These are phyloP conservation scores for Candida albicans DNA, from an alignment of 1,139 yeast genomes.

Conservation along the genomic window DNA sequence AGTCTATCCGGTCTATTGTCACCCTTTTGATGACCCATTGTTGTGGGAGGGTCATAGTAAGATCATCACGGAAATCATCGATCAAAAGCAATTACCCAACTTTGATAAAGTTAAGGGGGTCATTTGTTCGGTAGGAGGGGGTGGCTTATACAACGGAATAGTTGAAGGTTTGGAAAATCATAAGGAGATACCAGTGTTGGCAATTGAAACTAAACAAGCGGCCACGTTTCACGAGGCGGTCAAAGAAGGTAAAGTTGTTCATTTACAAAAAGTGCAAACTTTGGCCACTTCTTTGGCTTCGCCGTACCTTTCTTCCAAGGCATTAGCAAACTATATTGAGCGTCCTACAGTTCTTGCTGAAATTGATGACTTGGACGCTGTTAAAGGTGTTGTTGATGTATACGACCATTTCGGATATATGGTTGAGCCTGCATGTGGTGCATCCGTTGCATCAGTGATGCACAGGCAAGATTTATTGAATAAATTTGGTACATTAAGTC, in stretches of 20 bases:
- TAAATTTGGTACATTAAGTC: slow-evolving; percentile 22
- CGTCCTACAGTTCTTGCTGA: slow-evolving; percentile 24
- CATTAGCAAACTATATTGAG: slow-evolving; percentile 26
- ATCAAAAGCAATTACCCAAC: slow-evolving; percentile 18
- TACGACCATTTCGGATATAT: slow-evolving; percentile 24
- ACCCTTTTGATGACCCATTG: slow-evolving; percentile 40
- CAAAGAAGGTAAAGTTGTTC: slow-evolving; percentile 27
- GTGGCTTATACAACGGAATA: slow-evolving; percentile 39
- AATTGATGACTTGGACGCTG: slow-evolving; percentile 39
- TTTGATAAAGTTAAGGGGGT: slow-evolving; percentile 31
- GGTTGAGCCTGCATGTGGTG: slow-evolving; percentile 49
- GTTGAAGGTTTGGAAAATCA: slow-evolving; percentile 26
- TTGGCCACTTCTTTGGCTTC: slow-evolving; percentile 44
- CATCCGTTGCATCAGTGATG: slow-evolving; percentile 31
- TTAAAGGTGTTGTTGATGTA: slow-evolving; percentile 29
- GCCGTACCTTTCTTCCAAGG: slow-evolving; percentile 33
- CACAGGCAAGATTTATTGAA: slow-evolving; percentile 23
- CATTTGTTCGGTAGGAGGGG: slow-evolving; percentile 47
- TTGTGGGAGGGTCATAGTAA: slow-evolving; percentile 44
- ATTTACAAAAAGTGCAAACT: slow-evolving; percentile 30
- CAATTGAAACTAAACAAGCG: slow-evolving; percentile 41
- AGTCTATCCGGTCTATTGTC: slow-evolving; percentile 35
- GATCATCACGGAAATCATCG: slow-evolving; percentile 33
- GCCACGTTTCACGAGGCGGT: slow-evolving; percentile 38
- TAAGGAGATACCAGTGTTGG: slow-evolving; percentile 27